Evolutionary conservation across 1,284 basidiomycete genomes (phyloP), one percentile per base, ranked within the genome.

Genomic region (Ganoderma multipileum): DNA sequence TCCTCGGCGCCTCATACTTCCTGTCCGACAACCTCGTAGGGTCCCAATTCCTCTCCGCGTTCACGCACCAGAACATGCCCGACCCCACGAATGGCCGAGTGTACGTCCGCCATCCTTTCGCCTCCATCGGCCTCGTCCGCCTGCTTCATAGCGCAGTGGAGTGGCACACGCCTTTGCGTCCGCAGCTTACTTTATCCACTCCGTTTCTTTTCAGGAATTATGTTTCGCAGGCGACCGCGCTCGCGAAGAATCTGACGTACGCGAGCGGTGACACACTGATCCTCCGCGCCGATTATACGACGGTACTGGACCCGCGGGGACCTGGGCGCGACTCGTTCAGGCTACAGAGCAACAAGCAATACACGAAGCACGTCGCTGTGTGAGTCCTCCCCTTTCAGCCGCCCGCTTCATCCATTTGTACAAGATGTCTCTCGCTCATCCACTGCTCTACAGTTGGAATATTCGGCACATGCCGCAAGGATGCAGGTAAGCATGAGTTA

Each of bases 81-180:
- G 89, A 89, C 74, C 88, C 89, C 4, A 87, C 88, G 3, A 79
- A 87, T 72, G 88, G 88, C 44, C 82, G 87, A 67, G 88, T 90
- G 88, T 89, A 78, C 74, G 85, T 65, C 23, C 1, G 5, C 23
- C 14, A 9, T 26, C 23, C 23, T 8, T 50, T 18, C 23, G 39
- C 54, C 30, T 54, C 57, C 20, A 26, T n/a, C 1, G 1, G 59
- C 23, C 52, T 55, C 20, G 16, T 33, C n/a, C 26, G 38, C 16
- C 28, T 41, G 20, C 57, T 38, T 44, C 60, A 41, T 28, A n/a
- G 2, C 20, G 3, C 9, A 26, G 18, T 39, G n/a, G 59, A 18
- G 26, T 23, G 30, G 2, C 7, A 5, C 18, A 47, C 7, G n/a
- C 44, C 18, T 28, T 47, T 44, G 47, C 8, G 26, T 42, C 20